These are phyloP conservation scores for Boechera stricta DNA, from an alignment of 345 rosid genomes.

Conservation along the genomic window DNA sequence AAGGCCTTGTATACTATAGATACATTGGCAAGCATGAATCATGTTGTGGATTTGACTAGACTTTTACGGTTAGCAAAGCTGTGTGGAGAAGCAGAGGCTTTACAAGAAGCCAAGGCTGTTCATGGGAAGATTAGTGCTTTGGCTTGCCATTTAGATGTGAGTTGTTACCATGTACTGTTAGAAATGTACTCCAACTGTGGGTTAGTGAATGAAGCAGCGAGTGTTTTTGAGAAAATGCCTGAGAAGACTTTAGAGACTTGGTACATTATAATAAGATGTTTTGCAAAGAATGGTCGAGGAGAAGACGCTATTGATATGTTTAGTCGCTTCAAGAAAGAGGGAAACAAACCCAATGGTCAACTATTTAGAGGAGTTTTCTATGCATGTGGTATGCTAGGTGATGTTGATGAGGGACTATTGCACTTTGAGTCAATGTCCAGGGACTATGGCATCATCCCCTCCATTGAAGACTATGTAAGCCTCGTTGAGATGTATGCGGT, in stretches of 20 bases:
- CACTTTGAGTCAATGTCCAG: constrained; percentile 75
- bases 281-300: constrained; percentile 74
- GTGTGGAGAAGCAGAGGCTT: constrained; percentile 68
- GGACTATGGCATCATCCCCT: constrained; percentile 63
- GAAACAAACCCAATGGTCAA: constrained; percentile 60
- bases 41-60: constrained; percentile 57
- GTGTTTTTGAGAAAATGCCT: constrained; percentile 61
- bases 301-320: constrained; percentile 87
- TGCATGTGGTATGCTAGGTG: constrained; percentile 69
- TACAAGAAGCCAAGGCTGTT: constrained; percentile 65
- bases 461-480: constrained; percentile 67
- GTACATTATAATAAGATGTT: constrained; percentile 66
- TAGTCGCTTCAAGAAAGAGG: constrained; percentile 63
- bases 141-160: constrained; percentile 46
- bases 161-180: constrained; percentile 54
- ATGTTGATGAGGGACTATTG: constrained; percentile 70
- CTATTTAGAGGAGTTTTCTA: constrained; percentile 64
- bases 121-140: constrained; percentile 54
- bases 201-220: constrained; percentile 54
- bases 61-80: constrained; percentile 56
- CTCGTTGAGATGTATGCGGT: constrained; percentile 73
- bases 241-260: constrained; percentile 63
- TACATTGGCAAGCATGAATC: constrained; percentile 48
- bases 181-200: constrained; percentile 78
- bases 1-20: constrained; percentile 59